Conservation (phyloP, 306 rosid genomes). For the Casuarina glauca region DNA sequence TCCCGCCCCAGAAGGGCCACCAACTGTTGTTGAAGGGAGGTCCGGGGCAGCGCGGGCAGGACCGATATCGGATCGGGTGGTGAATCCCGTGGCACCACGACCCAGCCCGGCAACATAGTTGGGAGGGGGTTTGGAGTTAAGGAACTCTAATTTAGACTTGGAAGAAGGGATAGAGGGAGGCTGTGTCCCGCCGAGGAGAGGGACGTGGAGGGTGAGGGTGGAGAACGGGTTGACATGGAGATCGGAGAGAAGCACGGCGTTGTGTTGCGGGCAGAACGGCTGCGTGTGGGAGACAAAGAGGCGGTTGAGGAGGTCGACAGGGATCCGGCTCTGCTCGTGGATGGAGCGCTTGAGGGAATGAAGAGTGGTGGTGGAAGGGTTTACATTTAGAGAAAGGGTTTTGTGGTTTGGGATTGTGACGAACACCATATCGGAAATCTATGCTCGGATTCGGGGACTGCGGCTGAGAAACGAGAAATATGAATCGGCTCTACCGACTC, state of each 20-base stretch:
- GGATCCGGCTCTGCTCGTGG: constrained; percentile 44
- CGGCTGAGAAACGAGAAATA: too few relatives aligned
- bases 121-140: constrained; percentile 80
- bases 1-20: constrained; percentile 42
- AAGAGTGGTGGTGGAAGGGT: constrained; percentile 70
- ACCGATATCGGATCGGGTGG: constrained; percentile 84
- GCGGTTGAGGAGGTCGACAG: constrained; percentile 56
- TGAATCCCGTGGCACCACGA: constrained; percentile 93
- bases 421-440: constrained; percentile 55
- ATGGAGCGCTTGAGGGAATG: constrained; percentile 47
- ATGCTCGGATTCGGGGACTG: too few relatives aligned
- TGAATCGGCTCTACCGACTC: too few relatives aligned
- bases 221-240: constrained; percentile 49
- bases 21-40: constrained; percentile 58
- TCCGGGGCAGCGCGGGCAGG: constrained; percentile 89
- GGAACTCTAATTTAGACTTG: constrained; percentile 74
- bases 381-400: constrained; percentile 52
- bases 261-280: constrained; percentile 26
- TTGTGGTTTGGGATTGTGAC: constrained; percentile 48
- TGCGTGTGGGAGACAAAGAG: constrained; percentile 61
- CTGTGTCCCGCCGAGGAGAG: constrained; percentile 44
- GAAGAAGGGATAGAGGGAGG: constrained; percentile 46
- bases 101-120: constrained; percentile 90
- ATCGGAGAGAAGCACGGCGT: constrained; percentile 48
- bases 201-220: constrained; percentile 41